Base-by-base conservation (phyloP, 352 stramenopile genomes). In the Phytophthora kernoviae region DNA sequence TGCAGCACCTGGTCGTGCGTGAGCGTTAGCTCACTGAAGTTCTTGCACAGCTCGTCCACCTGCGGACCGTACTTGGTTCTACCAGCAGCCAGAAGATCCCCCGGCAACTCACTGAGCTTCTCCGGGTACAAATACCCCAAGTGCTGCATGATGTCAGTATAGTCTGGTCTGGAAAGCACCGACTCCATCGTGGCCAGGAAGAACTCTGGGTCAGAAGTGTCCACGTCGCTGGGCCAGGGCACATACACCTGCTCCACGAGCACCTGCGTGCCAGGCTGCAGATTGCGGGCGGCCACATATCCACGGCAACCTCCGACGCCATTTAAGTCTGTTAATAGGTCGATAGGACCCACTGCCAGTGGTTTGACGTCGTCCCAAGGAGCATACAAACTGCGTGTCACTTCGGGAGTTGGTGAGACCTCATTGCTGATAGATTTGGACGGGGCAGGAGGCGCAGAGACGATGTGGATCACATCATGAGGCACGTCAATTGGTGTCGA, bases 171-270 rank as follows among this genome's bases (percentile, higher is more conserved):
- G 0, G 80, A 64, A 17, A 98, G 67, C 39, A 98, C 82, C 50
- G 76, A 76, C 40, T 89, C 72, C 62, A 98, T 84, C n/a, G 92
- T 96, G 36, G 87, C 83, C 26, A 98, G 70, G 58, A 96, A 94
- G 45, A 98, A 87, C 41, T 81, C 63, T 8, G 80, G 74, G 51
- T 91, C 76, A 17, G 79, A 77, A 18, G 84, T 88, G 44, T 95
- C 75, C 33, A 98, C 79, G 54, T 96, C 80, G 10, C 77, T 71
- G 2, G 89, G 88, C 94, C 94, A 98, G n/a, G 85, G 76, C 45
- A 97, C 75, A 40, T 92, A 93, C 14, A 96, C 81, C 33, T 93
- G 78, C 69, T 98, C 94, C 24, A 97, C 75, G 5, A 98, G 70
- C 32, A 98, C 70, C 33, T 91, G 79, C 54, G 93, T 98, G 43